Evolutionary conservation across 2,329 filamentous ascomycete species (phyloP).

Genomic region (Colletotrichum sp.): DNA sequence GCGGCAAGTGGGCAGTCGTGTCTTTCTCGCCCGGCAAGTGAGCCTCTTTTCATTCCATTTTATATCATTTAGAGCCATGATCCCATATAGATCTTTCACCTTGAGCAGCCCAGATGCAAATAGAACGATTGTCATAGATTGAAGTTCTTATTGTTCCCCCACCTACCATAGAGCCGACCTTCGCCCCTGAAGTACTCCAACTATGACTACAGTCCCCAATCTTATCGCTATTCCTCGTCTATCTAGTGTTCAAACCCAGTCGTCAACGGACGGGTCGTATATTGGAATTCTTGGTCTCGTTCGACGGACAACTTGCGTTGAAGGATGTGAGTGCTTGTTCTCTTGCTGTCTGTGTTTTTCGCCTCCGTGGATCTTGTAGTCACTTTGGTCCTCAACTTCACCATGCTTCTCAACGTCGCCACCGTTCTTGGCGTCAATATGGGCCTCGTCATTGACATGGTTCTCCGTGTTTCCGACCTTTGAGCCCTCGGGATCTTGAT

Average conservation of each 20-base stretch:
- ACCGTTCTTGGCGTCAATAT: background rate
- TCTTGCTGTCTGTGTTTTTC: background rate
- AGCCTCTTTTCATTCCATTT: background rate
- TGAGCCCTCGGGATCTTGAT: background rate
- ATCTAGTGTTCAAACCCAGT: background rate
- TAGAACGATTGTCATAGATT: background rate
- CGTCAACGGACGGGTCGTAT: background rate
- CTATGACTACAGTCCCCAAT: no score
- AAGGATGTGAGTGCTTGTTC: fast-evolving
- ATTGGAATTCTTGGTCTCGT: background rate
- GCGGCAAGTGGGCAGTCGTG: conserved; percentile 95
- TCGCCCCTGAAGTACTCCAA: no score
- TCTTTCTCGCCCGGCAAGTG: conserved; percentile 61
- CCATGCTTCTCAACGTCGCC: no score
- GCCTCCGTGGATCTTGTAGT: background rate
- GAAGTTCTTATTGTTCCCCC: no score
- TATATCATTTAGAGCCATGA: background rate
- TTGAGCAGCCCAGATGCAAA: background rate
- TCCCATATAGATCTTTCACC: background rate
- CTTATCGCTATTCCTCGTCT: no score
- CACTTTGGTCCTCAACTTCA: background rate
- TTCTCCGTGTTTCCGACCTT: background rate
- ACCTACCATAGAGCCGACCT: no score
- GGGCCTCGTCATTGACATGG: background rate
- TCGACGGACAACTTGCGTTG: background rate